Percentiles rank a stretch among this genome's conserved stretches.
phyloP scores from a whole-genome alignment of 352 stramenopile species.

The Pythium apleroticum region DNA sequence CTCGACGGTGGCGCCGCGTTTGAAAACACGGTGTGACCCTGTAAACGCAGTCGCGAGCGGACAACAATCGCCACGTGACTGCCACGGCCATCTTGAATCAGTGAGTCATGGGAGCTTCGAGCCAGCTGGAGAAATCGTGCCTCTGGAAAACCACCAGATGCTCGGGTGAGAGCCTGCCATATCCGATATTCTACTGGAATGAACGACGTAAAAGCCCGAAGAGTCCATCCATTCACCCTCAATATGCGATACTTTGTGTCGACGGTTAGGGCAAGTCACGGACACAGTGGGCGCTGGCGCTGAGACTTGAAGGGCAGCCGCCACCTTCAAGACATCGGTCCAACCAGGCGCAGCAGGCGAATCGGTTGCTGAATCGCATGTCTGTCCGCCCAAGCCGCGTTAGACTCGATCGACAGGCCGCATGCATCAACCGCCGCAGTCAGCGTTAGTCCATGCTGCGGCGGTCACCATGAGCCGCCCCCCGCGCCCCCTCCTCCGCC shows the following conservation, averaged over 20 bases:
- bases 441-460: not conserved
- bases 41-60: not conserved
- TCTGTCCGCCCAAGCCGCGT: too few species aligned
- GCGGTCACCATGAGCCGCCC: not conserved
- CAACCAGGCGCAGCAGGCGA: not conserved
- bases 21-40: not conserved
- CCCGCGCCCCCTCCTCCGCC: too few species aligned
- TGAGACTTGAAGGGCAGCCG: not conserved
- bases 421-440: not conserved
- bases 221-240: not conserved
- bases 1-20: not conserved
- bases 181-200: not conserved
- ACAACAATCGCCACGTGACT: not conserved
- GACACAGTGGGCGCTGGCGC: not conserved
- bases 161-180: not conserved
- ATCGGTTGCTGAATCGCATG: not conserved
- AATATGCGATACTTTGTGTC: not conserved
- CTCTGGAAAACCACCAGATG: not conserved
- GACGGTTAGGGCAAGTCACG: not conserved
- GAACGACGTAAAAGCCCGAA: too few species aligned
- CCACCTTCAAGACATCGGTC: not conserved
- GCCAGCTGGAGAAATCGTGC: not conserved
- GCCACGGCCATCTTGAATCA: not conserved
- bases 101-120: not conserved
- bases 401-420: not conserved